Evolutionary conservation across 306 rosid genomes (phyloP).

Genomic region (Prunus campanulata): DNA sequence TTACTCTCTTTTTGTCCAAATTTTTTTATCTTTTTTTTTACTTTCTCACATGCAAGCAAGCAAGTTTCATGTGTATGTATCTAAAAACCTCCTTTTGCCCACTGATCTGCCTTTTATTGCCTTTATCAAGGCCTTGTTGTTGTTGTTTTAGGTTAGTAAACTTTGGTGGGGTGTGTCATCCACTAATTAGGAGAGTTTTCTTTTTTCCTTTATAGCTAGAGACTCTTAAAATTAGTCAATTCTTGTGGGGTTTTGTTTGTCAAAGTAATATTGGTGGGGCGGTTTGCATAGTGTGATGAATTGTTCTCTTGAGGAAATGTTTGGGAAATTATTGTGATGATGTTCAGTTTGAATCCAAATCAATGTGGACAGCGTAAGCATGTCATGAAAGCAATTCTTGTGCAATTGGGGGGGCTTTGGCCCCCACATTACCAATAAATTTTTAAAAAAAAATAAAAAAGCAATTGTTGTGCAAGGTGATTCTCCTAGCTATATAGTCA

Average conservation of each 20-base stretch:
- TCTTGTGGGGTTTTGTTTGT: constrained; percentile 24
- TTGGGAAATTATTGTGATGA: constrained; percentile 17
- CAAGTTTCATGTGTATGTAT: constrained; percentile 16
- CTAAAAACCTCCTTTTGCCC: constrained; percentile 37
- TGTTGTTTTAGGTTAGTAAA: constrained; percentile 7
- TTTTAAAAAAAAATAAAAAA: background rate
- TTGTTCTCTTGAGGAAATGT: background rate
- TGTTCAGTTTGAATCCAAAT: constrained; percentile 23
- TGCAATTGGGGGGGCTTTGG: background rate
- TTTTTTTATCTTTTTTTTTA: background rate
- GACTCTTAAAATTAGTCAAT: constrained; percentile 33
- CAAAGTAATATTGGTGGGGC: constrained; percentile 48
- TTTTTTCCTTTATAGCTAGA: constrained; percentile 22
- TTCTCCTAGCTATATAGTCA: background rate
- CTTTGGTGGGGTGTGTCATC: constrained; percentile 42
- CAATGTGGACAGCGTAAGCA: constrained; percentile 9
- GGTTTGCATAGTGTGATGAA: constrained; percentile 27
- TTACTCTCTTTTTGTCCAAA: too few relatives aligned
- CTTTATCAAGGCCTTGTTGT: constrained; percentile 21
- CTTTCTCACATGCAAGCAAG: background rate
- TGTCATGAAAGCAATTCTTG: constrained; percentile 12
- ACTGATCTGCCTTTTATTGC: constrained; percentile 21
- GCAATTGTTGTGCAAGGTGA: background rate
- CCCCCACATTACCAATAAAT: background rate
- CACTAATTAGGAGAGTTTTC: constrained; percentile 40